Conservation (phyloP, 179 eudicot genomes). For the Amaranthus tricolor region DNA sequence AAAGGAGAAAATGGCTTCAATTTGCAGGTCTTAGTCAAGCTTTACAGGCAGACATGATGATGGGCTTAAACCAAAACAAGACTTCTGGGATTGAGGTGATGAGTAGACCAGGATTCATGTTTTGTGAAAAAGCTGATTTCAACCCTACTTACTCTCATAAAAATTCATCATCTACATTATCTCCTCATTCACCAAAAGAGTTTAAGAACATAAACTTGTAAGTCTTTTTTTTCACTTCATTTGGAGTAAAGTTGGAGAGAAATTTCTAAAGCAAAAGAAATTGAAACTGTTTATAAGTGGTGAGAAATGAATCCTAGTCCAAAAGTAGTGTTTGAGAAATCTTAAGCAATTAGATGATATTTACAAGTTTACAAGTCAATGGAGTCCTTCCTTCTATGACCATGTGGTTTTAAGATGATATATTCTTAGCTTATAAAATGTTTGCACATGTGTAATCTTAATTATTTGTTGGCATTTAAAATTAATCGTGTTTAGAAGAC, state of each 20-base stretch:
- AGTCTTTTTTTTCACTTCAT: conserved; percentile 6
- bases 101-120: conserved; percentile 23
- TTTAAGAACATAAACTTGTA: conserved; percentile 30
- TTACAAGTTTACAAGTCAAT: not conserved
- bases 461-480: too few species aligned
- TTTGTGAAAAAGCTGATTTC: conserved; percentile 36
- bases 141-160: conserved; percentile 35
- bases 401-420: too few species aligned
- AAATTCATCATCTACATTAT: conserved; percentile 16
- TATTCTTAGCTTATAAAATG: too few species aligned
- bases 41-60: conserved; percentile 26
- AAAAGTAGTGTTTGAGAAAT: too few species aligned
- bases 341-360: not conserved
- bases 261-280: not conserved
- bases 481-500: too few species aligned
- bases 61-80: conserved; percentile 28
- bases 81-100: conserved; percentile 24
- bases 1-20: not conserved
- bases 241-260: not conserved
- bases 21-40: conserved; percentile 24
- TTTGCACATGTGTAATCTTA: too few species aligned
- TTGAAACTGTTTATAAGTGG: too few species aligned
- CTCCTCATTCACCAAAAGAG: conserved; percentile 26
- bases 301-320: too few species aligned
- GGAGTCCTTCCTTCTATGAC: not conserved